phyloP scores from a whole-genome alignment of 345 rosid genomes.

The Linum trigynum region DNA sequence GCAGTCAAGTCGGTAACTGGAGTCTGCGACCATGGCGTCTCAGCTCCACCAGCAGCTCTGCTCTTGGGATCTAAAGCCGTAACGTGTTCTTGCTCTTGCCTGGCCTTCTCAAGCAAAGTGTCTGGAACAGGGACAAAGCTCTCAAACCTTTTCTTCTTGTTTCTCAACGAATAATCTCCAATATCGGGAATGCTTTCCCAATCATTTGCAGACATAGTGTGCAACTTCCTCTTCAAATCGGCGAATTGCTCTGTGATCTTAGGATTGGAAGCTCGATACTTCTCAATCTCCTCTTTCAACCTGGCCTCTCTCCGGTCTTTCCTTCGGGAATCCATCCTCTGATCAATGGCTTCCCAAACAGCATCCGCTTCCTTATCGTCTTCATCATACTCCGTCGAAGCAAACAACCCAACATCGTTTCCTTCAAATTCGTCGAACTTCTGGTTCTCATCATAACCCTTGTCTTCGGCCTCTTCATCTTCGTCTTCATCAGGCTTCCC shows the following conservation, averaged over 20 bases:
- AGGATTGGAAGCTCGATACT: slow-evolving; percentile 83
- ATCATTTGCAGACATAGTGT: slow-evolving; percentile 55
- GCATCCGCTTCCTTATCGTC: slow-evolving; percentile 95
- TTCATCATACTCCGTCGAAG: slow-evolving; percentile 82
- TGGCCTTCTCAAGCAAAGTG: slow-evolving; percentile 83
- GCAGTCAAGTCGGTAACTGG: slow-evolving; percentile 87
- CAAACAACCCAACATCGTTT: slow-evolving; percentile 87
- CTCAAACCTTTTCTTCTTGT: slow-evolving; percentile 86
- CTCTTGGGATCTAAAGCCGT: slow-evolving; percentile 94
- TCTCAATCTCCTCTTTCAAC: slow-evolving; percentile 78
- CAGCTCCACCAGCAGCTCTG: slow-evolving; percentile 63
- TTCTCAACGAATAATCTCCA: slow-evolving; percentile 75
- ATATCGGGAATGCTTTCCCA: slow-evolving; percentile 94
- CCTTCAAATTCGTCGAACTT: slow-evolving; percentile 97
- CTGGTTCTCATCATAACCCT: slow-evolving; percentile 89
- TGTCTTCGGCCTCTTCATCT: slow-evolving; percentile 78
- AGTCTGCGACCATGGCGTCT: slow-evolving; percentile 85
- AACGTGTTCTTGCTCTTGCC: slow-evolving; percentile 90
- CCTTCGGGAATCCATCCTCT: slow-evolving; percentile 85
- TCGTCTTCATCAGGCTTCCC: slow-evolving; percentile 76
- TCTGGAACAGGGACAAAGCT: slow-evolving; percentile 88
- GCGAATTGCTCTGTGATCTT: slow-evolving; percentile 91
- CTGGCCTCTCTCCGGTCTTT: slow-evolving; percentile 82
- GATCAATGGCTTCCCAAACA: slow-evolving; percentile 81
- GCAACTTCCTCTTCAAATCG: slow-evolving; percentile 75